These are phyloP conservation scores for Phialophora macrospora DNA, from an alignment of 2,329 filamentous ascomycete species.

Conservation along the genomic window DNA sequence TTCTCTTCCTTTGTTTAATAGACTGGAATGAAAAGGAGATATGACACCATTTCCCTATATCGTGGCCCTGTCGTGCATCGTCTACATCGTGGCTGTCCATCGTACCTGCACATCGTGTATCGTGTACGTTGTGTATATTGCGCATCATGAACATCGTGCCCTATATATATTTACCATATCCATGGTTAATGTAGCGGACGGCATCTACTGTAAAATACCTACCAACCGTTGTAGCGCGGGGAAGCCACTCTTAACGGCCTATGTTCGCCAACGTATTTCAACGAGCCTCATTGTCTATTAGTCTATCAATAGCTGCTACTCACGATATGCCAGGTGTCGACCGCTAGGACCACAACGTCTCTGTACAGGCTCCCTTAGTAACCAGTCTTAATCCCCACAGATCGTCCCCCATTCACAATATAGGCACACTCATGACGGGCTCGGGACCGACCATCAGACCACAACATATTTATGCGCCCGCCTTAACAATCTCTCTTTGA, in stretches of 20 bases:
- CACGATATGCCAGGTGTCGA: too few relatives aligned
- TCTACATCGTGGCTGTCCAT: neutral
- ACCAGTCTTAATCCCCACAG: neutral
- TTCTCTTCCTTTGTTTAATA: constrained; percentile 15
- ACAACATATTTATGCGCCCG: neutral
- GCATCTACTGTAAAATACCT: too few relatives aligned
- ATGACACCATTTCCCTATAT: neutral
- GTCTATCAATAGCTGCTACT: too few relatives aligned
- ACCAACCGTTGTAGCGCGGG: too few relatives aligned
- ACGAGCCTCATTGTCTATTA: too few relatives aligned
- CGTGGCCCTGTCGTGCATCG: neutral
- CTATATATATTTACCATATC: too few relatives aligned
- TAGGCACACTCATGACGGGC: neutral
- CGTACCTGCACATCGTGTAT: neutral
- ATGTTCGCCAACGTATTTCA: too few relatives aligned
- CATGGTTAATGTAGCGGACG: too few relatives aligned
- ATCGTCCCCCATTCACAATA: neutral
- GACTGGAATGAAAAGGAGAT: constrained; percentile 4
- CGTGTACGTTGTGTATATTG: neutral
- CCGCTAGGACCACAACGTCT: neutral
- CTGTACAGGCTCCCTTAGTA: neutral
- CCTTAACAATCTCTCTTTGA: too few relatives aligned
- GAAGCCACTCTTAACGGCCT: too few relatives aligned
- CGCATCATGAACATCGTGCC: too few relatives aligned
- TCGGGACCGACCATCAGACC: neutral